Conservation (phyloP, 2,329 filamentous ascomycete genomes). For the Epichloe gansuensis region DNA sequence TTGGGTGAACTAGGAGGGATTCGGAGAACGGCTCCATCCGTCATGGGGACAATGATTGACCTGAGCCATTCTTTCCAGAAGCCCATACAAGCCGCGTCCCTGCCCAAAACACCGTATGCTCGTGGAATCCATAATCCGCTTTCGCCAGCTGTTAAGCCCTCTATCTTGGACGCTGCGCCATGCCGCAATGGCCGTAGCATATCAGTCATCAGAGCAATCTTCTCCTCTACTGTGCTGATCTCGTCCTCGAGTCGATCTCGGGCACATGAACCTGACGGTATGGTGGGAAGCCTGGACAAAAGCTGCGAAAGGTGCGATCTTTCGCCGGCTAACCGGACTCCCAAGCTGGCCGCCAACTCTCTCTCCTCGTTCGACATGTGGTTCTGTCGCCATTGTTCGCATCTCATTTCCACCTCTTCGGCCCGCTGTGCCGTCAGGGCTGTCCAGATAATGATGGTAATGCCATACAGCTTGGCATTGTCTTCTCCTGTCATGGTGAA, state of each 20-base stretch:
- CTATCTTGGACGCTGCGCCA: constrained; percentile 91
- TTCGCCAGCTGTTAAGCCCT: constrained; percentile 88
- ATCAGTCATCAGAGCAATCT: constrained; percentile 93
- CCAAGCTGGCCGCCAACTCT: constrained; percentile 83
- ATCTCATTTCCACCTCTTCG: constrained; percentile 70
- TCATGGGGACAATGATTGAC: constrained; percentile 91
- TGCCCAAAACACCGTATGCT: constrained; percentile 83
- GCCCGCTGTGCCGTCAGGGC: constrained; percentile 72
- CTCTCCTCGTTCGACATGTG: constrained; percentile 87
- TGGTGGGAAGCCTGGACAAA: constrained; percentile 67
- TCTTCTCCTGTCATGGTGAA: constrained; percentile 96
- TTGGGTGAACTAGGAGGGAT: constrained; percentile 82
- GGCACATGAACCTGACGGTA: constrained; percentile 67
- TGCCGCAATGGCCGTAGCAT: constrained; percentile 85
- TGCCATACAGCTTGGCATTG: constrained; percentile 81
- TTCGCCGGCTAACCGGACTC: constrained; percentile 75
- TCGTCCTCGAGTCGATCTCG: constrained; percentile 83
- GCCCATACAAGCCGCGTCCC: constrained; percentile 67
- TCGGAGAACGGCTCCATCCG: constrained; percentile 68
- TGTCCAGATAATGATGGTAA: constrained; percentile 87
- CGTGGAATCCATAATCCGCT: constrained; percentile 92
- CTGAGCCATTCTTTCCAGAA: constrained; percentile 99
- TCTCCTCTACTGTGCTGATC: constrained; percentile 92
- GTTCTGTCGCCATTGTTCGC: constrained; percentile 71
- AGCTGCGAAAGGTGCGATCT: constrained; percentile 82